Percentiles rank a stretch among this genome's conserved stretches.
Conservation (phyloP, 768 basidiomycete species). For the Tephrocybe rancida region DNA sequence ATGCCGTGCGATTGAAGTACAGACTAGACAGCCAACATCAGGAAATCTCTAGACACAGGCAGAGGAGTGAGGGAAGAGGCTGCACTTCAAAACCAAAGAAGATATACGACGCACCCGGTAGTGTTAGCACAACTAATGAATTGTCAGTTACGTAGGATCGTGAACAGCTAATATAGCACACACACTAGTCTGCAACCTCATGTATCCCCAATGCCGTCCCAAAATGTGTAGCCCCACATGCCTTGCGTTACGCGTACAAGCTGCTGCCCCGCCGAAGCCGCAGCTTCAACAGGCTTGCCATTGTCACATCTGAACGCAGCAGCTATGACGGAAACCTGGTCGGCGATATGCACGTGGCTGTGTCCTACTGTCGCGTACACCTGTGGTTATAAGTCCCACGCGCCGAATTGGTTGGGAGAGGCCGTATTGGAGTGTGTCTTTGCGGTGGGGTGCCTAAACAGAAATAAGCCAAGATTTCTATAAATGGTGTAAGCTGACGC, state of each 20-base stretch:
- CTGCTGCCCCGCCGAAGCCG: not conserved
- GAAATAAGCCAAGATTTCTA: not conserved
- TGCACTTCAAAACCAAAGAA: too few species aligned
- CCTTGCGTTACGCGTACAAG: not conserved
- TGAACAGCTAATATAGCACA: not conserved
- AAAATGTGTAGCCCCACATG: not conserved
- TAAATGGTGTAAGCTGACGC: not conserved
- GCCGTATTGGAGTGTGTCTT: too few species aligned
- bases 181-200: not conserved
- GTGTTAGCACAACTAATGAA: not conserved
- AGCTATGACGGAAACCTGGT: not conserved
- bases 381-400: not conserved
- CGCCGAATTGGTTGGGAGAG: too few species aligned
- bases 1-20: not conserved
- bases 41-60: too few species aligned
- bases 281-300: not conserved
- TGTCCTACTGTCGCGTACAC: not conserved
- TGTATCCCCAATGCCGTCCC: not conserved
- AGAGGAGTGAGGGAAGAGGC: too few species aligned
- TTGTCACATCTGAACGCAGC: not conserved
- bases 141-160: not conserved
- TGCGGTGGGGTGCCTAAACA: too few species aligned
- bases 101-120: not conserved
- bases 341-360: not conserved
- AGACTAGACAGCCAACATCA: too few species aligned